phyloP scores from a whole-genome alignment of 1,284 basidiomycete species.

The Agaricales sp. region DNA sequence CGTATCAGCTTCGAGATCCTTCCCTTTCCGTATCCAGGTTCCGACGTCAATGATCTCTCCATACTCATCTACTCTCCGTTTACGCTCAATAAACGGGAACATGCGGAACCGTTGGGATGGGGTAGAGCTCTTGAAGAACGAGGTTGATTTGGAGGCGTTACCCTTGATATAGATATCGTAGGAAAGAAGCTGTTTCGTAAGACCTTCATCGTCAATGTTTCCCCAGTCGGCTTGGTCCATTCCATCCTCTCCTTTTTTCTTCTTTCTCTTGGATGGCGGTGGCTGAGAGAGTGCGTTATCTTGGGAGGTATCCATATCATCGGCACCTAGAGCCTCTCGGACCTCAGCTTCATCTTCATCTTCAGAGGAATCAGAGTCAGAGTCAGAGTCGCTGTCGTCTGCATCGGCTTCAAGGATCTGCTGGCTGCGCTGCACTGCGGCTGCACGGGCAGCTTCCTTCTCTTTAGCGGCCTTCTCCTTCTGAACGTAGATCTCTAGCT shows the following conservation, averaged over 20 bases:
- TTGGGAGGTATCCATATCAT: slow-evolving; percentile 32
- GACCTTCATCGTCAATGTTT: slow-evolving; percentile 59
- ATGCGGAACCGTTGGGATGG: slow-evolving; percentile 82
- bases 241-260: slow-evolving; percentile 36
- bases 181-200: slow-evolving; percentile 67
- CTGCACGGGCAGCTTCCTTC: slow-evolving; percentile 80
- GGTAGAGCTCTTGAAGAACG: slow-evolving; percentile 72
- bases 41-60: slow-evolving; percentile 93
- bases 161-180: slow-evolving; percentile 98
- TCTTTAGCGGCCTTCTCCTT: slow-evolving; percentile 78
- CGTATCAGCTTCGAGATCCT: slow-evolving; percentile 79
- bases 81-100: slow-evolving; percentile 96
- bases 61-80: slow-evolving; percentile 87
- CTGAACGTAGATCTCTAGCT: slow-evolving; percentile 75
- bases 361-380: slow-evolving; percentile 42
- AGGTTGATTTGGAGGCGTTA: slow-evolving; percentile 72
- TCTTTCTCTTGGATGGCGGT: slow-evolving; percentile 15
- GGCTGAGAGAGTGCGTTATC: slow-evolving; percentile 11
- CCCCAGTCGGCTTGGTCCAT: slow-evolving; percentile 53
- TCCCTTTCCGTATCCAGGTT: slow-evolving; percentile 87
- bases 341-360: slow-evolving; percentile 62
- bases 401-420: slow-evolving; percentile 88
- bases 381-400: slow-evolving; percentile 54
- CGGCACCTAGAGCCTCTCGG: slow-evolving; percentile 44
- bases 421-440: slow-evolving; percentile 73